Conservation (phyloP, 345 rosid genomes). For the Boechera retrofracta region DNA sequence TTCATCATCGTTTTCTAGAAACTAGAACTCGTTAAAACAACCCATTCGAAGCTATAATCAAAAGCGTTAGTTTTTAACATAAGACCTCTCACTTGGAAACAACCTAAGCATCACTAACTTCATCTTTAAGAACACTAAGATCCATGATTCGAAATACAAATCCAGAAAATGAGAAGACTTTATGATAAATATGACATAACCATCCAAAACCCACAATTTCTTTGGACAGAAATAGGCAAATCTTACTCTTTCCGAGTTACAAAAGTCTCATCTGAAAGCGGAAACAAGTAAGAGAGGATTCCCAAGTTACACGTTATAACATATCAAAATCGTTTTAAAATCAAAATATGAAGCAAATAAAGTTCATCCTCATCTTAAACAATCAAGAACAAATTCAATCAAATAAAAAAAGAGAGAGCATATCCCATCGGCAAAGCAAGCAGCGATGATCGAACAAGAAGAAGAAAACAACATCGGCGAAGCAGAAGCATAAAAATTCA, state of each 20-base stretch:
- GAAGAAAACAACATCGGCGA: no score
- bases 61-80: neutral
- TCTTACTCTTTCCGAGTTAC: neutral
- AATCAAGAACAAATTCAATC: no score
- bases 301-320: no score
- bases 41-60: slow-evolving; percentile 1
- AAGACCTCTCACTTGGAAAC: neutral
- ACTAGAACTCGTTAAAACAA: neutral
- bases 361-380: no score
- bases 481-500: no score
- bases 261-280: slow-evolving; percentile 3
- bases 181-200: slow-evolving; percentile 14
- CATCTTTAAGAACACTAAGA: neutral
- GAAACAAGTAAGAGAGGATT: slow-evolving; percentile 17
- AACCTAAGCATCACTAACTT: neutral
- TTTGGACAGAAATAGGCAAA: neutral
- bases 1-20: neutral
- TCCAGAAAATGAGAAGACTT: slow-evolving; percentile 12
- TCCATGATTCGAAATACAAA: slow-evolving; percentile 9
- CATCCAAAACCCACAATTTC: slow-evolving; percentile 8
- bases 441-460: no score
- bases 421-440: no score
- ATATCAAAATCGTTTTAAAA: no score
- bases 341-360: no score
- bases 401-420: no score